A percentile compares a stretch with the other conserved stretches of the same genome.
Conservation (phyloP, 2,329 filamentous ascomycete species). For the Tolypocladium paradoxum region DNA sequence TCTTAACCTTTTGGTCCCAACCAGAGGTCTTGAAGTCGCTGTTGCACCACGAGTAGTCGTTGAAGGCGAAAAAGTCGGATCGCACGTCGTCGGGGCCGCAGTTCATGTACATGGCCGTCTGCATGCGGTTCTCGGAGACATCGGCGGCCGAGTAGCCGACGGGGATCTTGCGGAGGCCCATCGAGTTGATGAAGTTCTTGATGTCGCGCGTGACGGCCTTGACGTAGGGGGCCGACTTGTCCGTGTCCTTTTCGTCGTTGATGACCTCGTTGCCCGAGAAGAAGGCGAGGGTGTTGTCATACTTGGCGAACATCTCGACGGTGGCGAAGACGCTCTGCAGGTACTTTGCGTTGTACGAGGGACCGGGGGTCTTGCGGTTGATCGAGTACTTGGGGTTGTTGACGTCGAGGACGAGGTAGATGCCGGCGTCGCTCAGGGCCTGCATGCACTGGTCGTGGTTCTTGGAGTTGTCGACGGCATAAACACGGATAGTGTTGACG, state of each 20-base stretch:
- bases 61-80: conserved; percentile 82
- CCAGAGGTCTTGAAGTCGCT: conserved; percentile 60
- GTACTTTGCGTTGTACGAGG: conserved; percentile 80
- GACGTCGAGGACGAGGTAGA: conserved; percentile 86
- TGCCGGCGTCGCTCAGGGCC: conserved; percentile 67
- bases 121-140: conserved; percentile 71
- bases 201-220: conserved; percentile 73
- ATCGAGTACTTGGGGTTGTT: conserved; percentile 85
- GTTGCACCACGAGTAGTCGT: conserved; percentile 83
- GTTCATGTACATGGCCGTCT: conserved; percentile 89
- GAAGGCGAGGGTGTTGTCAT: conserved; percentile 79
- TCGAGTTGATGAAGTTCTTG: conserved; percentile 55
- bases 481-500: conserved; percentile 85
- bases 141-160: conserved; percentile 73
- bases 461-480: conserved; percentile 79
- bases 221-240: conserved; percentile 58
- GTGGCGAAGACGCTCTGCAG: conserved; percentile 79
- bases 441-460: conserved; percentile 82
- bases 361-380: conserved; percentile 64
- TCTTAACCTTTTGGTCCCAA: conserved; percentile 82
- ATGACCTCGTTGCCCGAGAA: conserved; percentile 77
- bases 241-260: conserved; percentile 54
- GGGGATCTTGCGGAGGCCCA: conserved; percentile 54
- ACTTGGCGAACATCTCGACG: conserved; percentile 71
- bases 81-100: conserved; percentile 76